These are phyloP conservation scores for Saccharomycopsis fermentans DNA, from an alignment of 805 yeast genomes.

Conservation along the genomic window DNA sequence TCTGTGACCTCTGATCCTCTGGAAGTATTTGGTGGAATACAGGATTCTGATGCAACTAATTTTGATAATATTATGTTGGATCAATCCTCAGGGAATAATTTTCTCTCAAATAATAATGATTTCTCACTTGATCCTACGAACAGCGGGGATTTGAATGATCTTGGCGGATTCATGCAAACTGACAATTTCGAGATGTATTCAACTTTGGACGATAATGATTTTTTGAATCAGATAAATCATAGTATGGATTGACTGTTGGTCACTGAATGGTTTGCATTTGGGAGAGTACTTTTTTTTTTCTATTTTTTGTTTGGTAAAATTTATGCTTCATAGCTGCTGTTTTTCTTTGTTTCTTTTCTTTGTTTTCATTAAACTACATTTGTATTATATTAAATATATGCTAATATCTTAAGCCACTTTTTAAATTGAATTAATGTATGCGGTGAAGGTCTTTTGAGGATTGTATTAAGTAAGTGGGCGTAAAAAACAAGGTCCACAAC, in stretches of 20 bases:
- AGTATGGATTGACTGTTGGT: conserved; percentile 21
- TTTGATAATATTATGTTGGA: conserved; percentile 2
- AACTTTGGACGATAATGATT: conserved; percentile 27
- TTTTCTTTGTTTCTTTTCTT: neutral
- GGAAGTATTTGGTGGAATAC: neutral
- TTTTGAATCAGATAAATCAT: conserved; percentile 28
- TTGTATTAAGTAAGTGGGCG: neutral
- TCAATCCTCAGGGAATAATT: neutral
- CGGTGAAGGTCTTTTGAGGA: neutral
- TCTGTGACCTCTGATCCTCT: neutral
- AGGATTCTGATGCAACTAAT: conserved; percentile 1
- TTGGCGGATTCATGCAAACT: conserved; percentile 24
- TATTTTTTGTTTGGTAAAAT: neutral
- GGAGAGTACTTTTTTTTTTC: no score
- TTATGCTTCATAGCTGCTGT: no score
- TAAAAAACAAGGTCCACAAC: no score
- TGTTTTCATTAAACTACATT: neutral
- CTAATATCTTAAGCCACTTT: no score
- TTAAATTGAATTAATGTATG: no score
- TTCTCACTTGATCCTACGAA: neutral
- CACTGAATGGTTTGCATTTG: no score
- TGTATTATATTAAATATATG: no score
- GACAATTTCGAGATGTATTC: conserved; percentile 25
- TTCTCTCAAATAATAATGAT: neutral
- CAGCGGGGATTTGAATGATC: conserved; percentile 9